Percentiles rank a stretch among this genome's conserved stretches.
Evolutionary conservation across 768 basidiomycete genomes (phyloP).

Genomic region (Scleroderma citrinum): DNA sequence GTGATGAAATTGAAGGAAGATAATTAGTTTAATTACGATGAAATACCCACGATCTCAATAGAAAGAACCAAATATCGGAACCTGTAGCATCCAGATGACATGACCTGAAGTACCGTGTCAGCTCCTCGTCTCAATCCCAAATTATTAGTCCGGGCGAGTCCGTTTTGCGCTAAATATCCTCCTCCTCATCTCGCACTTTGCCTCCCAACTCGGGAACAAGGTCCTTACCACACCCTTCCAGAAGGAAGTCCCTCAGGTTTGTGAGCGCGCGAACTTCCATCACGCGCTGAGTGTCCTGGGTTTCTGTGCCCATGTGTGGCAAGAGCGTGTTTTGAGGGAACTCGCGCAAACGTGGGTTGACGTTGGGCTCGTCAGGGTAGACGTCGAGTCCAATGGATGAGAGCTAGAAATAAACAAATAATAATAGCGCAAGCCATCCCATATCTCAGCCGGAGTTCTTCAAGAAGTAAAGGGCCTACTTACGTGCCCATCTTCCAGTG

Average conservation of each 20-base stretch:
- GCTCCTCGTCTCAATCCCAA: too few relatives aligned
- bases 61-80: not conserved
- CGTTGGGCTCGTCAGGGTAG: slow-evolving; percentile 76
- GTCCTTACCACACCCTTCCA: slow-evolving; percentile 57
- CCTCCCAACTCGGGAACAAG: slow-evolving; percentile 50
- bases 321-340: slow-evolving; percentile 81
- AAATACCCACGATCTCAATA: not conserved
- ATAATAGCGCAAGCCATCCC: slow-evolving; percentile 9
- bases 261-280: slow-evolving; percentile 85
- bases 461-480: slow-evolving; percentile 24
- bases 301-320: slow-evolving; percentile 91
- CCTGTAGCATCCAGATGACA: not conserved
- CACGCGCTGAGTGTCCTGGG: slow-evolving; percentile 66
- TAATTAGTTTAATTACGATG: not conserved
- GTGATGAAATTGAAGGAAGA: not conserved
- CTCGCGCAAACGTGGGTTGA: slow-evolving; percentile 73
- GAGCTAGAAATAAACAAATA: slow-evolving; percentile 39
- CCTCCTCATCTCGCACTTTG: slow-evolving; percentile 10
- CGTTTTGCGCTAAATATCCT: too few relatives aligned
- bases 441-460: too few relatives aligned
- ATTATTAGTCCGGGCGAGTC: too few relatives aligned
- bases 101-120: too few relatives aligned
- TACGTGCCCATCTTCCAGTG: slow-evolving; percentile 84
- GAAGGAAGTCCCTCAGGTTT: slow-evolving; percentile 69
- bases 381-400: slow-evolving; percentile 81